Conservation (phyloP, 2,329 filamentous ascomycete species). For the Xylaria arbuscula region DNA sequence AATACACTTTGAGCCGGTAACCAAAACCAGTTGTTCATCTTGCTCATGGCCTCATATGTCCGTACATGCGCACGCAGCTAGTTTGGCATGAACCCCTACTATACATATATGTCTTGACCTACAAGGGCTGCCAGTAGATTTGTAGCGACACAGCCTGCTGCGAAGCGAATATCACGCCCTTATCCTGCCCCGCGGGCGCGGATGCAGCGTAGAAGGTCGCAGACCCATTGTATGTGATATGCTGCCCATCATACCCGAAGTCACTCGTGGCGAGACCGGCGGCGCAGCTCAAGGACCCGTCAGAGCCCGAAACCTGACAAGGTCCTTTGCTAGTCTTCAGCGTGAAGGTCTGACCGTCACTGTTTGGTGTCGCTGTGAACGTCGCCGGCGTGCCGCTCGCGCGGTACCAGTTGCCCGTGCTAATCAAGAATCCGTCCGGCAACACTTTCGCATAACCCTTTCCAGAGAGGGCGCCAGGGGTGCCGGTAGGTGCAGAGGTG, state of each 20-base stretch:
- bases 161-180: slow-evolving; percentile 31
- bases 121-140: slow-evolving; percentile 36
- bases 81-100: background rate
- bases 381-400: slow-evolving; percentile 35
- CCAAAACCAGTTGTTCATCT: too few relatives aligned
- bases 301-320: slow-evolving; percentile 27
- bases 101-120: background rate
- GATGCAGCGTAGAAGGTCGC: slow-evolving; percentile 35
- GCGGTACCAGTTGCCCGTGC: slow-evolving; percentile 36
- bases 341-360: slow-evolving; percentile 26
- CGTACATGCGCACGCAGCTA: too few relatives aligned
- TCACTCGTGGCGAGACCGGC: slow-evolving; percentile 16
- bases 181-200: slow-evolving; percentile 30
- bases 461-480: slow-evolving; percentile 57
- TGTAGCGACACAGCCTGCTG: slow-evolving; percentile 31
- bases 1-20: background rate
- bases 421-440: slow-evolving; percentile 35
- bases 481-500: slow-evolving; percentile 51
- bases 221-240: slow-evolving; percentile 31
- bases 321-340: slow-evolving; percentile 38
- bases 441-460: slow-evolving; percentile 68
- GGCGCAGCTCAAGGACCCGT: slow-evolving; percentile 35
- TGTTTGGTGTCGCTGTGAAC: slow-evolving; percentile 31
- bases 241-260: slow-evolving; percentile 35
- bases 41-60: too few relatives aligned